Evolutionary conservation across 768 basidiomycete genomes (phyloP).

Genomic region (Dioszegia hungarica): DNA sequence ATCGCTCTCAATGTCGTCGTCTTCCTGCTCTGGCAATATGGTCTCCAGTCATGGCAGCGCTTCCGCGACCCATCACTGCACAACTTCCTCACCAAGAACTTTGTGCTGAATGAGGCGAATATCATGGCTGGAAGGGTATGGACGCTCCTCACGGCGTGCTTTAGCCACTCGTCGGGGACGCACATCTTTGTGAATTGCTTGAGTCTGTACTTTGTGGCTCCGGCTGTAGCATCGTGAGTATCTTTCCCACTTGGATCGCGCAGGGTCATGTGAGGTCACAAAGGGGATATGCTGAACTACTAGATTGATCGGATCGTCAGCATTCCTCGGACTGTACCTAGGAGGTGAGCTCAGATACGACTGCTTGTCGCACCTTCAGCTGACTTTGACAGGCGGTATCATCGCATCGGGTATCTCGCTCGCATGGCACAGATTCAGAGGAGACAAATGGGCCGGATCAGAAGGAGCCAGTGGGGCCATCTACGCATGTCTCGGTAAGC

Average conservation of each 20-base stretch:
- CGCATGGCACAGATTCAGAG: constrained; percentile 29
- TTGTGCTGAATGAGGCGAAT: constrained; percentile 43
- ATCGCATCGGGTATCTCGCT: constrained; percentile 35
- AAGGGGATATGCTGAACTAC: not conserved
- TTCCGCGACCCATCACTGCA: constrained; percentile 44
- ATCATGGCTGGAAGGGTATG: constrained; percentile 44
- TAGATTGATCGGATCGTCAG: constrained; percentile 42
- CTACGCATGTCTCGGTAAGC: constrained; percentile 34
- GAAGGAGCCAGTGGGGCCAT: constrained; percentile 48
- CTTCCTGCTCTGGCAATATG: constrained; percentile 47
- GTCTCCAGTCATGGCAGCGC: constrained; percentile 21
- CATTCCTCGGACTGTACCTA: constrained; percentile 45
- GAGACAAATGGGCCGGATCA: constrained; percentile 28
- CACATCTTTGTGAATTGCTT: constrained; percentile 47
- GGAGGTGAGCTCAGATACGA: constrained; percentile 27
- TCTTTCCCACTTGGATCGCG: too few relatives aligned
- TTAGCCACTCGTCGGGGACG: constrained; percentile 40
- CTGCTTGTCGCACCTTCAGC: not conserved
- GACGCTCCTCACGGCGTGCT: constrained; percentile 42
- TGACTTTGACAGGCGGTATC: constrained; percentile 30
- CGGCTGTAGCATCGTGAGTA: constrained; percentile 34
- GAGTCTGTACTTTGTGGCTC: constrained; percentile 46
- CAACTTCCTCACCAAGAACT: constrained; percentile 42
- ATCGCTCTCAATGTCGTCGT: constrained; percentile 43
- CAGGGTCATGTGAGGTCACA: too few relatives aligned